Evolutionary conservation across 2,329 filamentous ascomycete genomes (phyloP), one percentile per base, ranked within the genome.

Genomic region (Diplodia sapinea): DNA sequence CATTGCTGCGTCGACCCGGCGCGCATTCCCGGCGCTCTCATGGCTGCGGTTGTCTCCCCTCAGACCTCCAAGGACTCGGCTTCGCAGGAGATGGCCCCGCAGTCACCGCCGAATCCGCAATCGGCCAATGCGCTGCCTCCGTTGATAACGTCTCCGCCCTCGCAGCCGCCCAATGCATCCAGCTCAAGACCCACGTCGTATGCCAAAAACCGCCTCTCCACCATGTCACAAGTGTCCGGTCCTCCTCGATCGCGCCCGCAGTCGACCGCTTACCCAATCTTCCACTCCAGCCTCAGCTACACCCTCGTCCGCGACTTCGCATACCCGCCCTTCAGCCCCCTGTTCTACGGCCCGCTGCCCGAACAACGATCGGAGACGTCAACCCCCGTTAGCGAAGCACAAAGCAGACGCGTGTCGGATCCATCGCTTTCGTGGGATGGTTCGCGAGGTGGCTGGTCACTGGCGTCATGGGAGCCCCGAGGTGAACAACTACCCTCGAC

Each of bases 291-390:
- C 76, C 86, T 97, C 20, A 80, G 91, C 7, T 97, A 97, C 78
- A 89, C 93, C n/a, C 84, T 92, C 54, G 94, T 99, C 71, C 91
- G 95, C 75, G 95, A 99, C 83, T 99, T 98, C 81, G 95, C 95
- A 72, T 99, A 98, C 77, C 88, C 92, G 38, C 77, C 87, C 31
- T 85, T 86, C 66, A 92, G 98, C 78, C 93, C 92, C 52, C 85
- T 97, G 79, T 95, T 98, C 82, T 97, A 97, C 83, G 95, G 95
- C 1, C 91, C 94, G n/a, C 89, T 92, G 17, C 90, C 90, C 47
- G 90, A 93, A 72, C 84, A 88, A 31, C 87, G 88, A n/a, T 96
- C 93, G 0, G 90, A 89, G 68, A 85, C 91, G 72, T 94, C 91
- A n/a, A 97, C 94, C 0, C 93, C 94, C 11, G 89, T 87, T 17